Evolutionary conservation across 148 eudicot genomes (phyloP).

Genomic region (Vaccinium macrocarpon): DNA sequence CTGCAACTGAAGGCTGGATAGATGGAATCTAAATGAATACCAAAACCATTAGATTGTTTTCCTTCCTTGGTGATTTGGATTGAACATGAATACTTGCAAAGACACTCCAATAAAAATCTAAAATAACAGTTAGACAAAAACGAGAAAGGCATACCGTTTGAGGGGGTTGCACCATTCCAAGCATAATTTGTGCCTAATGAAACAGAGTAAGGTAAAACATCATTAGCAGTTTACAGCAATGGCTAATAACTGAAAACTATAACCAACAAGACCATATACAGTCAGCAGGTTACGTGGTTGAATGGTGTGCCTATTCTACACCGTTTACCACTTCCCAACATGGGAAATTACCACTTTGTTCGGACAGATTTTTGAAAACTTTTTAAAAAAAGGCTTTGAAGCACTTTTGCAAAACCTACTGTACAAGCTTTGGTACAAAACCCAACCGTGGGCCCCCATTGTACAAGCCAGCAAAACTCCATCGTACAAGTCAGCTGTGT

Average conservation of each 20-base stretch:
- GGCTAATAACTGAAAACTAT: not conserved
- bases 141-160: slow-evolving; percentile 45
- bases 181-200: slow-evolving; percentile 92
- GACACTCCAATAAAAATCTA: not conserved
- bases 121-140: not conserved
- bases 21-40: slow-evolving; percentile 38
- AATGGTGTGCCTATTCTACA: not conserved
- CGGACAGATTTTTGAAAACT: no score
- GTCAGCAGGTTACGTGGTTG: not conserved
- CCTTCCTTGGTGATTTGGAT: not conserved
- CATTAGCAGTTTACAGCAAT: slow-evolving; percentile 6
- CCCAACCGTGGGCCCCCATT: no score
- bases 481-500: no score
- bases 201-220: not conserved
- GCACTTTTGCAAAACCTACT: no score
- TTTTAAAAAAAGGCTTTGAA: no score
- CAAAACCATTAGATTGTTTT: slow-evolving; percentile 2
- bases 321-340: not conserved
- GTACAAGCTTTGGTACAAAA: no score
- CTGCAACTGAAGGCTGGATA: slow-evolving; percentile 48
- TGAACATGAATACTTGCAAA: not conserved
- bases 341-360: not conserved
- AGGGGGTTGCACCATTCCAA: slow-evolving; percentile 90
- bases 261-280: not conserved
- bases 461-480: no score